phyloP scores from a whole-genome alignment of 768 basidiomycete species.

The Lenzites betulinus region DNA sequence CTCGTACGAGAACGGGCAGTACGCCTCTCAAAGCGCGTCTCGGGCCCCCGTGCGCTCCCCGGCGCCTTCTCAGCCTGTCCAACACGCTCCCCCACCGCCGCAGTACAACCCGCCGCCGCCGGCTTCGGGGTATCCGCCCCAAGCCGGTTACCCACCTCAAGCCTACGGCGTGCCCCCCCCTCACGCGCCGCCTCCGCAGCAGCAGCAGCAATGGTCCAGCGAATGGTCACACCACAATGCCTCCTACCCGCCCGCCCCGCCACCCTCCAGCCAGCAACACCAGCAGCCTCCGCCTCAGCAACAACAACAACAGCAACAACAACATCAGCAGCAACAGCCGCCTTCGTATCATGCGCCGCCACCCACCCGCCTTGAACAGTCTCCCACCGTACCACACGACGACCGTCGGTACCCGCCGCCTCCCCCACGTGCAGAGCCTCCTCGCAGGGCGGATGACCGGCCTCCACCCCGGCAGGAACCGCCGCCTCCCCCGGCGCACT shows the following conservation, averaged over 20 bases:
- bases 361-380: slow-evolving; percentile 6
- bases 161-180: slow-evolving; percentile 35
- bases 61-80: slow-evolving; percentile 20
- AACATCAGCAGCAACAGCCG: neutral
- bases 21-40: slow-evolving; percentile 26
- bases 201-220: slow-evolving; percentile 20
- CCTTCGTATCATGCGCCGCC: neutral
- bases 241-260: slow-evolving; percentile 21
- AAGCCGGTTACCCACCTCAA: slow-evolving; percentile 32
- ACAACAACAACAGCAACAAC: neutral
- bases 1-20: slow-evolving; percentile 32
- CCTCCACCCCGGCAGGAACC: slow-evolving; percentile 16
- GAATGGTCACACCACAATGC: slow-evolving; percentile 24
- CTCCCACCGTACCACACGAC: slow-evolving; percentile 8
- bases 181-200: slow-evolving; percentile 13
- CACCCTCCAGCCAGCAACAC: slow-evolving; percentile 10
- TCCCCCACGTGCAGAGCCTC: slow-evolving; percentile 19
- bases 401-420: slow-evolving; percentile 22
- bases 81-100: slow-evolving; percentile 27
- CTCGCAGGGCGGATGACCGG: slow-evolving; percentile 27
- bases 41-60: slow-evolving; percentile 29
- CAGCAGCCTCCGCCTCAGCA: slow-evolving; percentile 4
- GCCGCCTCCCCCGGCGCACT: slow-evolving; percentile 14
- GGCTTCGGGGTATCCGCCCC: slow-evolving; percentile 32
- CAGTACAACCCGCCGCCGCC: slow-evolving; percentile 31